Evolutionary conservation across 305 asterid genomes (phyloP).

Genomic region (Coffea humblotiana): DNA sequence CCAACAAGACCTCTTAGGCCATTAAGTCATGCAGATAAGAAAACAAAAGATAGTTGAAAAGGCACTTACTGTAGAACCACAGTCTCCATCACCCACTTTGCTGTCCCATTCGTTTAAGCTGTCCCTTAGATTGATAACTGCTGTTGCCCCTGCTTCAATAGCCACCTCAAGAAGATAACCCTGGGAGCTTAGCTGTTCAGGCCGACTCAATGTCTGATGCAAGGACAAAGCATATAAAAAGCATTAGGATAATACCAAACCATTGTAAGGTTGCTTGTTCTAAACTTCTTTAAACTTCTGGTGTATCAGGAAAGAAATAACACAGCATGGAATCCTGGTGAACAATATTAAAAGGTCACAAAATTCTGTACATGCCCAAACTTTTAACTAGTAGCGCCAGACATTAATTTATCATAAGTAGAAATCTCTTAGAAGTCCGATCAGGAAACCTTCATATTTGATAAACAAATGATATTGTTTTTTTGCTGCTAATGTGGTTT

Average conservation of each 20-base stretch:
- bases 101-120: slow-evolving; percentile 89
- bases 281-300: background rate
- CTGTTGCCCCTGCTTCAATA: slow-evolving; percentile 88
- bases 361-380: background rate
- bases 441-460: no score
- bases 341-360: background rate
- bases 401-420: no score
- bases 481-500: background rate
- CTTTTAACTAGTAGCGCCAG: no score
- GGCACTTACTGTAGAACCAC: slow-evolving; percentile 91
- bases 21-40: slow-evolving; percentile 20
- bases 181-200: slow-evolving; percentile 56
- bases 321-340: background rate
- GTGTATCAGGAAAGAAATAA: background rate
- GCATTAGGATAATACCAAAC: slow-evolving; percentile 17
- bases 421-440: no score
- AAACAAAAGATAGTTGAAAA: slow-evolving; percentile 16
- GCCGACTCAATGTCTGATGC: slow-evolving; percentile 61
- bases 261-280: background rate
- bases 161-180: slow-evolving; percentile 77
- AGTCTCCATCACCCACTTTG: slow-evolving; percentile 98
- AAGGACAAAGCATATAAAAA: slow-evolving; percentile 30
- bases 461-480: no score
- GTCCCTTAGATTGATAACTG: slow-evolving; percentile 62
- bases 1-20: slow-evolving; percentile 22